Base-by-base conservation (phyloP, 2,329 filamentous ascomycete genomes). In the Trichoderma aggressivum region DNA sequence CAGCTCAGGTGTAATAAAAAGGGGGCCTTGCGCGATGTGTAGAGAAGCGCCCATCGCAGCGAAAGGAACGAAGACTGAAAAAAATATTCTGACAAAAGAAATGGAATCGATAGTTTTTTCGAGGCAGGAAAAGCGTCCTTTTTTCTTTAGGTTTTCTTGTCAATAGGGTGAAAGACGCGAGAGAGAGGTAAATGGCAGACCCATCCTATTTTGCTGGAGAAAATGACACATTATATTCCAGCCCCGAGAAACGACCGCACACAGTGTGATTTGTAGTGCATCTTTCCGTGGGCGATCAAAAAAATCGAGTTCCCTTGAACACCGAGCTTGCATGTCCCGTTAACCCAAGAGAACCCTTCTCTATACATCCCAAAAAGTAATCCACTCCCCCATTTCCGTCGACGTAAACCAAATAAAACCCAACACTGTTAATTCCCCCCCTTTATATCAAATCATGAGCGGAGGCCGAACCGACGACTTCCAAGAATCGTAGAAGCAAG, bases 401-500 rank as follows among this genome's bases (percentile, higher is more conserved):
- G 72, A 75, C 70, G 68, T 74, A 77, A 77, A 80, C 74, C 78
- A 77, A 77, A 71, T 73, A 67, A 75, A 74, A 75, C 74, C 79
- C 74, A 78, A 76, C 76, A 75, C 74, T 74, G 18, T 30, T 28
- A 5, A 3, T 43, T 10, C 18, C 3, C 28, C 53, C 55, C 65
- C 47, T 18, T 59, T 75, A 76, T 74, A 73, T 81, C 81, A 80
- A 79, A 58, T 80, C 80, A 79, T 82, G 77, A 76, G 78, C 79
- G 78, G 78, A 78, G 77, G 74, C 76, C 76, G 60, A 80, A 71
- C 78, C 79, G 79, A 80, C 79, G 76, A 78, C 80, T 81, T 70
- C 79, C 78, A 72, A 76, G 77, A 79, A 81, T 82, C 81, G 82
- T 79, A 78, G 78, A 78, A 81, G 79, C 80, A 39, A 66, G 69